A percentile compares a stretch with the other conserved stretches of the same genome.
These are phyloP conservation scores for Zygoascus hellenicus DNA, from an alignment of 1,139 yeast genomes.

Conservation along the genomic window DNA sequence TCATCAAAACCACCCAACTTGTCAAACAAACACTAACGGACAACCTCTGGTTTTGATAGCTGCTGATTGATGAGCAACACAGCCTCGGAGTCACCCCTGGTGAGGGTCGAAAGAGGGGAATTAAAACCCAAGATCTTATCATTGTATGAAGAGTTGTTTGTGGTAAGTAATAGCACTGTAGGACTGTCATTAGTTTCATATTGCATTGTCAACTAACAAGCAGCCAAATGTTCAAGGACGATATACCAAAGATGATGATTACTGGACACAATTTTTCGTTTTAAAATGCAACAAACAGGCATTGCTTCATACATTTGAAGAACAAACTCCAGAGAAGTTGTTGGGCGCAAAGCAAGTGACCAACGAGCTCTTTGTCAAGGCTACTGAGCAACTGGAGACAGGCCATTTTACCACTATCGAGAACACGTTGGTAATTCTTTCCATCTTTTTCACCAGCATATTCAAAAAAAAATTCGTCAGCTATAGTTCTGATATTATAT, in stretches of 20 bases:
- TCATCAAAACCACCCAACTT: too few relatives aligned
- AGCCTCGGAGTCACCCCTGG: slow-evolving; percentile 29
- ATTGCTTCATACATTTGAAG: slow-evolving; percentile 22
- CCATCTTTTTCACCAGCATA: slow-evolving; percentile 29
- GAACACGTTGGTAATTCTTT: slow-evolving; percentile 26
- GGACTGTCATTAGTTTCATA: not conserved
- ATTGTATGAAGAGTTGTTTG: slow-evolving; percentile 33
- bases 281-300: slow-evolving; percentile 30
- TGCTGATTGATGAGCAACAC: too few relatives aligned
- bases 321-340: slow-evolving; percentile 25
- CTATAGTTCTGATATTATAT: slow-evolving; percentile 31
- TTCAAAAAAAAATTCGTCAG: slow-evolving; percentile 30
- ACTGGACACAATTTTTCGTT: slow-evolving; percentile 38
- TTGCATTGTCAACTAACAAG: not conserved
- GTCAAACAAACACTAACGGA: too few relatives aligned
- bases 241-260: slow-evolving; percentile 26
- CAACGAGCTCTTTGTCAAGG: slow-evolving; percentile 27
- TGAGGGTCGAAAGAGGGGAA: slow-evolving; percentile 32
- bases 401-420: slow-evolving; percentile 22
- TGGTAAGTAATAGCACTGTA: slow-evolving; percentile 17
- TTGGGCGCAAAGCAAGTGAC: slow-evolving; percentile 22
- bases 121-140: slow-evolving; percentile 34
- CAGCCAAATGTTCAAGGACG: slow-evolving; percentile 11
- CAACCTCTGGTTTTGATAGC: too few relatives aligned
- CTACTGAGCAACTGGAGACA: slow-evolving; percentile 23